Evolutionary conservation across 768 basidiomycete species (phyloP).

Genomic region (Boletales sp.): DNA sequence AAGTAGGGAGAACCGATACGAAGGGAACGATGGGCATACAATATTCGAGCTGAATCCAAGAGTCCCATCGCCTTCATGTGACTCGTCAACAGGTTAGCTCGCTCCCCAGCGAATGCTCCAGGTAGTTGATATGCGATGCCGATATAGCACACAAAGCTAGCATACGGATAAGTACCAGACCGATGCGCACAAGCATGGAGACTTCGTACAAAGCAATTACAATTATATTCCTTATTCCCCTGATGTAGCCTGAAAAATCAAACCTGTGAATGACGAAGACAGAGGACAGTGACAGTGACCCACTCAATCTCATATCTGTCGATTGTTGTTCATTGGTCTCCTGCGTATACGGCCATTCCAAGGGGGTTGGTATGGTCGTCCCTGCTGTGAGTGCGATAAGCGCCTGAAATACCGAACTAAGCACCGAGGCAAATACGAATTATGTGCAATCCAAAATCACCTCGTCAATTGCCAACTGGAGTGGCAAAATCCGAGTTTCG

Average conservation of each 20-base stretch:
- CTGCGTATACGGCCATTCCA: conserved; percentile 70
- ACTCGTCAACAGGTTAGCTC: conserved; percentile 58
- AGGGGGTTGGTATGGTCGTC: conserved; percentile 48
- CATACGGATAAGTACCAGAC: neutral
- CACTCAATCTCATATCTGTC: conserved; percentile 54
- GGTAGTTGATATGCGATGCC: conserved; percentile 79
- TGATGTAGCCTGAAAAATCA: conserved; percentile 47
- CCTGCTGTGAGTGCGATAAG: conserved; percentile 70
- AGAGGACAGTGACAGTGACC: conserved; percentile 7
- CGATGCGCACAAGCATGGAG: neutral
- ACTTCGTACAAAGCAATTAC: conserved; percentile 60
- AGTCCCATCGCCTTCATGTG: conserved; percentile 84
- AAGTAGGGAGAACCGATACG: neutral
- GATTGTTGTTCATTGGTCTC: conserved; percentile 64
- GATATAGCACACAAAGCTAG: conserved; percentile 64
- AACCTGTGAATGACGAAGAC: conserved; percentile 4
- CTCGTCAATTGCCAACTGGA: conserved; percentile 76
- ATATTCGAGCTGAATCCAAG: conserved; percentile 61
- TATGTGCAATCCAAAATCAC: conserved; percentile 29
- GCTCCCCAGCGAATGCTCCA: conserved; percentile 63
- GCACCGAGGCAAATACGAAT: neutral
- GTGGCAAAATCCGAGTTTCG: conserved; percentile 61
- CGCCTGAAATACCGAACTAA: conserved; percentile 40
- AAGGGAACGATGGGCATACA: conserved; percentile 33
- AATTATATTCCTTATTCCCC: conserved; percentile 57